Conservation (phyloP, 2,329 filamentous ascomycete genomes). For the Xylaria arbuscula region DNA sequence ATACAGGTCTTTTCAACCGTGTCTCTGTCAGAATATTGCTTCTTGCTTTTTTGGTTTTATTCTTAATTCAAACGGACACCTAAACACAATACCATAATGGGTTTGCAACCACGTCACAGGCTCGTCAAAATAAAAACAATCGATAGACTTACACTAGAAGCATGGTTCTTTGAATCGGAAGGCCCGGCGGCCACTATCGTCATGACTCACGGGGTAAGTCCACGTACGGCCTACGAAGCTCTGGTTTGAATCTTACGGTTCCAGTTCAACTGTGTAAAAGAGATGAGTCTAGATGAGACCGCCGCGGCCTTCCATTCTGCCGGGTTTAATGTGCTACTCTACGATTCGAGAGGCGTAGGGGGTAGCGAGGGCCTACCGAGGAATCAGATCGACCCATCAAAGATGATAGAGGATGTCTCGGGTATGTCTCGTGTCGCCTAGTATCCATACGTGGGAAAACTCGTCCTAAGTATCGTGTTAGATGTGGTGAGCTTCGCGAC, state of each 20-base stretch:
- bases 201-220: conserved; percentile 44
- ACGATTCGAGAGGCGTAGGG: conserved; percentile 43
- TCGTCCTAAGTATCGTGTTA: neutral
- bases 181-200: conserved; percentile 39
- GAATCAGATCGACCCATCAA: conserved; percentile 40
- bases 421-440: neutral
- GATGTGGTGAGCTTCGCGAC: conserved; percentile 25
- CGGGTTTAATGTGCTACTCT: conserved; percentile 43
- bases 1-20: too few species aligned
- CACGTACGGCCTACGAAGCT: neutral
- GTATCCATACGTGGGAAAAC: neutral
- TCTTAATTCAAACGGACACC: neutral
- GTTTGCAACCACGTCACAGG: neutral
- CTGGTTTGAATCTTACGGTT: neutral
- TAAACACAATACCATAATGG: neutral
- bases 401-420: conserved; percentile 19
- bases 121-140: conserved; percentile 20
- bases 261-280: conserved; percentile 48
- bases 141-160: conserved; percentile 40
- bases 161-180: conserved; percentile 34
- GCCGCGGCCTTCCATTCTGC: conserved; percentile 39
- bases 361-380: conserved; percentile 41
- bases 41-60: too few species aligned
- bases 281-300: conserved; percentile 41
- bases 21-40: too few species aligned